phyloP scores from a whole-genome alignment of 148 eudicot species.

The Beta vulgaris region DNA sequence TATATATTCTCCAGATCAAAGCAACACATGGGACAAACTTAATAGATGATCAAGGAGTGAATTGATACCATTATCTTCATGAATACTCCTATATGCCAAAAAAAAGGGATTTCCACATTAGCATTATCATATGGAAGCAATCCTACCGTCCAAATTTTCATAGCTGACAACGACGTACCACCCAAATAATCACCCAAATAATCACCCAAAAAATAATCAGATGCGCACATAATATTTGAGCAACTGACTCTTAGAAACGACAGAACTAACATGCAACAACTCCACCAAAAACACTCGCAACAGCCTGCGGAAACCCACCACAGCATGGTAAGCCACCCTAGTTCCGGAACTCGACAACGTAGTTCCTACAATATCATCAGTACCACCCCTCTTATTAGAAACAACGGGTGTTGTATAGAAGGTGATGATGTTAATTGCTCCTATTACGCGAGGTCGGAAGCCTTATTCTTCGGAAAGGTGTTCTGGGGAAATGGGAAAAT shows the following conservation, averaged over 20 bases:
- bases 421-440: conserved; percentile 25
- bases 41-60: background rate
- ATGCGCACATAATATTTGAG: conserved; percentile 18
- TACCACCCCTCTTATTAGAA: no score
- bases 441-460: conserved; percentile 17
- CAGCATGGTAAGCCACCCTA: conserved; percentile 27
- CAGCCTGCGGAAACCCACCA: conserved; percentile 32
- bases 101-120: background rate
- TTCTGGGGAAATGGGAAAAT: conserved; percentile 37
- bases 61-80: no score
- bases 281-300: conserved; percentile 44
- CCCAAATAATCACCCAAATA: no score
- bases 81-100: no score
- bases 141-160: background rate
- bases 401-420: no score
- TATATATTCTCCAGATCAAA: no score
- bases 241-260: conserved; percentile 28
- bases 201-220: no score
- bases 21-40: background rate
- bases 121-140: background rate
- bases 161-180: no score
- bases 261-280: conserved; percentile 27
- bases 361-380: conserved; percentile 24
- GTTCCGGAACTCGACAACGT: conserved; percentile 36
- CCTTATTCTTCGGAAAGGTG: conserved; percentile 35